Percentiles rank a stretch among this genome's conserved stretches.
These are phyloP conservation scores for Leishmania amazonensis DNA, from an alignment of 208 protist species.

Conservation along the genomic window DNA sequence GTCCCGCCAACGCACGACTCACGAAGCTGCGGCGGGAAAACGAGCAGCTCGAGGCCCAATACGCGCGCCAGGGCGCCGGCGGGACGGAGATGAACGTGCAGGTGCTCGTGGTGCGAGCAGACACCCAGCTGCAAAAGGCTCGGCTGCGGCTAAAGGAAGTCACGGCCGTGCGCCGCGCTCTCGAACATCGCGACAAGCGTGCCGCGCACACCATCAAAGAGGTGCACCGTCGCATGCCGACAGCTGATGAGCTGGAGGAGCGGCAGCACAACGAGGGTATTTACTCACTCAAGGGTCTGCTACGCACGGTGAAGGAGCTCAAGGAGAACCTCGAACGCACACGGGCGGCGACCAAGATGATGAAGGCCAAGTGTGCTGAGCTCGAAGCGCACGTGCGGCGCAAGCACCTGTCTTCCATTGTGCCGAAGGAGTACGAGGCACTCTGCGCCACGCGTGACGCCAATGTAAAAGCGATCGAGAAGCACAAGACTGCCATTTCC, in stretches of 20 bases:
- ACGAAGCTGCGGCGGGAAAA: constrained; percentile 38
- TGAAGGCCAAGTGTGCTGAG: constrained; percentile 42
- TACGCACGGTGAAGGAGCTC: constrained; percentile 46
- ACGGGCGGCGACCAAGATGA: constrained; percentile 24
- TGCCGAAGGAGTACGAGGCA: constrained; percentile 54
- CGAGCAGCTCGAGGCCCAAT: constrained; percentile 29
- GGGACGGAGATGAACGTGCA: constrained; percentile 19
- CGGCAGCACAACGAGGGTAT: constrained; percentile 70
- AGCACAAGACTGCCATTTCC: constrained; percentile 37
- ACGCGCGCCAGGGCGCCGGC: constrained; percentile 35
- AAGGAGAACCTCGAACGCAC: constrained; percentile 35
- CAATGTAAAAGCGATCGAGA: constrained; percentile 34
- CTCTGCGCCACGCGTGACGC: constrained; percentile 34
- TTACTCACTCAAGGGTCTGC: constrained; percentile 56
- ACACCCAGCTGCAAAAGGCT: constrained; percentile 50
- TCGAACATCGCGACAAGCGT: constrained; percentile 63
- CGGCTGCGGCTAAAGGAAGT: constrained; percentile 45
- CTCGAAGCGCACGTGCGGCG: constrained; percentile 44
- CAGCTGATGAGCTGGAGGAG: constrained; percentile 39
- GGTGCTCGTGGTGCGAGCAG: constrained; percentile 44
- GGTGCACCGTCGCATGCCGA: constrained; percentile 41
- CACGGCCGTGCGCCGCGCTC: constrained; percentile 36
- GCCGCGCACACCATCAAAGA: constrained; percentile 66
- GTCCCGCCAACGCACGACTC: constrained; percentile 14
- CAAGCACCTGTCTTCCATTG: constrained; percentile 35